Conservation (phyloP, 2,329 filamentous ascomycete species). For the Calonectria pteridis region DNA sequence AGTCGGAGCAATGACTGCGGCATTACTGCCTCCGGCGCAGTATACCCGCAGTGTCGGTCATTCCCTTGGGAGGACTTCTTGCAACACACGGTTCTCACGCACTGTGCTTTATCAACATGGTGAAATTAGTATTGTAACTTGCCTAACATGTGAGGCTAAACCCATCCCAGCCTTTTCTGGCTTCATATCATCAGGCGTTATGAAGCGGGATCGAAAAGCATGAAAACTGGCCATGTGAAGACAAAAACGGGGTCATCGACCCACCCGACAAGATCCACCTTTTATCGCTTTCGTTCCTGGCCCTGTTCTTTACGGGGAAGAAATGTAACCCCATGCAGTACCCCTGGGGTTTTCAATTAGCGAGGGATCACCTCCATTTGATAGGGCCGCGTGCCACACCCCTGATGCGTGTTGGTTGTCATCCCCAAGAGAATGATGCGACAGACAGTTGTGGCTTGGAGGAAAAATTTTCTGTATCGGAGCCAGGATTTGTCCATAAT, state of each 20-base stretch:
- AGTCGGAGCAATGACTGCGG: neutral
- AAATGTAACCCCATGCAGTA: neutral
- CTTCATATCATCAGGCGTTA: neutral
- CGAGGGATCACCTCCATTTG: neutral
- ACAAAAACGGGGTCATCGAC: neutral
- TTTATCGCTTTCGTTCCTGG: neutral
- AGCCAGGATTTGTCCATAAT: neutral
- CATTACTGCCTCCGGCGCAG: neutral
- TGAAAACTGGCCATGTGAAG: neutral
- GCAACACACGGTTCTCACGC: neutral
- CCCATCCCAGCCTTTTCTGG: neutral
- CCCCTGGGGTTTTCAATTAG: neutral
- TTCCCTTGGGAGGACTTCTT: neutral
- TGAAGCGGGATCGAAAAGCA: neutral
- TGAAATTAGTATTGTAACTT: neutral
- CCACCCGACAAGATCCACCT: neutral
- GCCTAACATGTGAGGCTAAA: neutral
- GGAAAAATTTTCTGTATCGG: neutral
- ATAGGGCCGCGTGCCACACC: neutral
- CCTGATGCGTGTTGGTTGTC: neutral
- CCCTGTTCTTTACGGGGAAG: neutral
- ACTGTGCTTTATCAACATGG: neutral
- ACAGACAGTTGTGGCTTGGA: slow-evolving; percentile 2
- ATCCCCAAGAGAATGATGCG: neutral
- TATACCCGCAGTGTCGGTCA: neutral